Conservation (phyloP, 2,329 filamentous ascomycete genomes). For the Aspergillus luchuensis region DNA sequence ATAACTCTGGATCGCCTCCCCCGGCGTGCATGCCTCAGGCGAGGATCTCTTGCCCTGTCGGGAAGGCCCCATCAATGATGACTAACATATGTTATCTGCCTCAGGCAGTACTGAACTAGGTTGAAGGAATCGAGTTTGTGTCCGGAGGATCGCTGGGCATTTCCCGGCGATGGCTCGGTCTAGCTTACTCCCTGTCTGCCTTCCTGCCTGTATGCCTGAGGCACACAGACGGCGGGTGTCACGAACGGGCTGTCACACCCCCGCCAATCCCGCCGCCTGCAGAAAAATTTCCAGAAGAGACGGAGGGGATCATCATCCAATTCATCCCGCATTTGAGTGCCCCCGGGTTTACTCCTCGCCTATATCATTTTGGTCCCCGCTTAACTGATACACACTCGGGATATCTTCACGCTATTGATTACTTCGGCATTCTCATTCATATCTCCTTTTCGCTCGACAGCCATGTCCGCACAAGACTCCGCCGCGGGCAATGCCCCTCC, state of each 20-base stretch:
- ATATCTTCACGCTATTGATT: neutral
- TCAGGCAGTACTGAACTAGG: neutral
- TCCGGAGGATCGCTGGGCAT: neutral
- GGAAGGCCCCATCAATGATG: neutral
- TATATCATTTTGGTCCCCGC: too few species aligned
- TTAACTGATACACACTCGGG: neutral
- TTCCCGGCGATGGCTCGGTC: neutral
- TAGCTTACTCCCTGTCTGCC: neutral
- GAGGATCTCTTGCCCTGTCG: slow-evolving; percentile 2
- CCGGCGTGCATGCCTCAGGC: slow-evolving; percentile 19
- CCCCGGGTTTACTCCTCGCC: too few species aligned
- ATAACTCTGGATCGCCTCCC: slow-evolving; percentile 12
- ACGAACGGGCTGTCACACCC: neutral
- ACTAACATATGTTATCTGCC: neutral
- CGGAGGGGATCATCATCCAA: neutral
- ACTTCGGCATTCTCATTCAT: neutral
- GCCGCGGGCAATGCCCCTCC: slow-evolving; percentile 50
- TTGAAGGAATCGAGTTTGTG: too few species aligned
- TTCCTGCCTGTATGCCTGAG: neutral
- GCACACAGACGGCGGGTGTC: neutral
- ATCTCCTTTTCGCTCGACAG: neutral
- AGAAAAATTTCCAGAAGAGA: slow-evolving; percentile 1
- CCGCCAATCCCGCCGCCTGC: neutral
- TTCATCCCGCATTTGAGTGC: neutral
- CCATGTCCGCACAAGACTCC: slow-evolving; percentile 13